These are phyloP conservation scores for Vaccinium darrowii DNA, from an alignment of 148 eudicot species.

Conservation along the genomic window DNA sequence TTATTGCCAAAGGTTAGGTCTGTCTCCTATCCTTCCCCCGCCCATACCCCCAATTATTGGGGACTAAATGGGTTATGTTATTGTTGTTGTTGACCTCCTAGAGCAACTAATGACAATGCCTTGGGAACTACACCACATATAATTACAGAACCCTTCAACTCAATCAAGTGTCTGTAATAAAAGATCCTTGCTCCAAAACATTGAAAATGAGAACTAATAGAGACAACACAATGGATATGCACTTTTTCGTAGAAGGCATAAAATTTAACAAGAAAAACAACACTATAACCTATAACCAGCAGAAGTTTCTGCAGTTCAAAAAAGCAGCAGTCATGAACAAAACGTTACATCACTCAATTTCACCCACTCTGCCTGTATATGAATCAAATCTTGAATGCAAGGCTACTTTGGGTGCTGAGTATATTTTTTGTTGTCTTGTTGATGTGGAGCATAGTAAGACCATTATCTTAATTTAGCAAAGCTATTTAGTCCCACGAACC, in stretches of 20 bases:
- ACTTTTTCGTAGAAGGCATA: not conserved
- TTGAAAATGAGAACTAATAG: not conserved
- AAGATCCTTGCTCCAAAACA: not conserved
- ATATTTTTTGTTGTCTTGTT: not conserved
- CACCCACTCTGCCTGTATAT: not conserved
- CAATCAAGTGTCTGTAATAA: not conserved
- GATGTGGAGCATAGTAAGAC: not conserved
- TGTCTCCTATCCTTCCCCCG: no score
- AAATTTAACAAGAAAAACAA: not conserved
- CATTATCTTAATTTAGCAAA: not conserved
- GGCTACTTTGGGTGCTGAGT: not conserved
- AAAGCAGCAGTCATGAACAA: not conserved
- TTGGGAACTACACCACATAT: not conserved
- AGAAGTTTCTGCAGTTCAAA: no score
- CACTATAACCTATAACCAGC: not conserved
- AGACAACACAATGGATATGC: not conserved
- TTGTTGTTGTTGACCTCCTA: not conserved
- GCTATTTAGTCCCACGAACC: not conserved
- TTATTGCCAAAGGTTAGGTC: no score
- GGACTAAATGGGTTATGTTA: no score
- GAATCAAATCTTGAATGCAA: not conserved
- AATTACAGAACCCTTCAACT: not conserved
- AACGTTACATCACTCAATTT: not conserved
- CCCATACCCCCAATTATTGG: no score
- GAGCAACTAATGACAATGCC: not conserved